Base-by-base conservation (phyloP, 163 green algal genomes). In the Volvox carteri region DNA sequence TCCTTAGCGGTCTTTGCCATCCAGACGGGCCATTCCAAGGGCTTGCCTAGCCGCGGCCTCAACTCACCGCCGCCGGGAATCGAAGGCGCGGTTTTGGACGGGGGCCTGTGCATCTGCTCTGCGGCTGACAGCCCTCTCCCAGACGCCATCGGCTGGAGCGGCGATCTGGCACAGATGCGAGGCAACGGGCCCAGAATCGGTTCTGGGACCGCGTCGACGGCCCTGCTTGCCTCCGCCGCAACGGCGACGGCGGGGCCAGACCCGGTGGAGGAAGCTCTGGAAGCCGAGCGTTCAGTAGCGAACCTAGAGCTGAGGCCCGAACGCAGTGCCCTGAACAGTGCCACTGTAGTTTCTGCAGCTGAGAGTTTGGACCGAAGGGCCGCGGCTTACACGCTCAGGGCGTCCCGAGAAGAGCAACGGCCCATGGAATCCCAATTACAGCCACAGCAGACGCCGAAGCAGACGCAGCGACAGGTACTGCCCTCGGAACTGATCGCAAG, bases 41-140 rank as follows among this genome's bases (percentile, higher is more conserved):
- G 65, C 30, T 33, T 75, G 65, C 65, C 65, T 33, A 46, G 16
- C 65, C 30, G 65, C 33, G 65, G 65, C 30, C 30, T 2, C 33
- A 46, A 19, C 65, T 75, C 65, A 7, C 28, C 60, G n/a, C 60
- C 60, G n/a, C 28, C 12, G 1, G 65, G 65, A 30, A 1, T 46
- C 65, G 65, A 75, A 16, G 65, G 65, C 65, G 25, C 65, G 30
- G 25, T 28, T 12, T 12, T 75, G 30, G 65, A 75, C 65, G 33
- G 18, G 33, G 65, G 65, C 9, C 65, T 75, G 65, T 75, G 65
- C 65, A 75, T 75, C 33, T 75, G 65, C 65, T 48, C 65, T 42
- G 65, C 30, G 12, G 65, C 30, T 9, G 65, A 75, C 33, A 75
- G 65, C 65, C 65, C 65, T 21, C 65, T 48, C 5, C 65, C 30